These are phyloP conservation scores for Termitomyces sp. DNA, from an alignment of 768 basidiomycete genomes.

Conservation along the genomic window DNA sequence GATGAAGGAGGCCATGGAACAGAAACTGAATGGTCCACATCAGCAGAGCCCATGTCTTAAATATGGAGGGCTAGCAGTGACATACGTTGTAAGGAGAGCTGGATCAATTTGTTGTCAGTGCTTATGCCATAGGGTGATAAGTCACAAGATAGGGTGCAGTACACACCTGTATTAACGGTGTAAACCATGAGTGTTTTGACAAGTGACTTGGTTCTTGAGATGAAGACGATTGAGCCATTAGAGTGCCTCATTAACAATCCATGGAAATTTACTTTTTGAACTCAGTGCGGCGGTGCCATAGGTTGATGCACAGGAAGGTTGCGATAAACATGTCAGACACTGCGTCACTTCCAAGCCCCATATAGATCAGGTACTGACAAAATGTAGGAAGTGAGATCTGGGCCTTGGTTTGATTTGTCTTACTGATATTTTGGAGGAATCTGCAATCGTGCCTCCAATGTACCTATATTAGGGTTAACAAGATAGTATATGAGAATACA, in stretches of 20 bases:
- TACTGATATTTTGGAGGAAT: background rate
- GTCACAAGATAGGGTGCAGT: too few relatives aligned
- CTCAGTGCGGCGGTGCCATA: background rate
- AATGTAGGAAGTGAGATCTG: background rate
- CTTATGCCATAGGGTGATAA: too few relatives aligned
- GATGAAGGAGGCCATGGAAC: background rate
- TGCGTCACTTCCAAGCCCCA: background rate
- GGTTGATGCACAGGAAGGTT: background rate
- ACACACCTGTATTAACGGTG: background rate
- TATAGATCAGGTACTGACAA: background rate
- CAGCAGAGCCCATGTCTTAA: background rate
- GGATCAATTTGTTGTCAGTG: background rate
- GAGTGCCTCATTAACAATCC: background rate
- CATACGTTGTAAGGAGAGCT: conserved; percentile 1
- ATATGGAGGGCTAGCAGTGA: background rate
- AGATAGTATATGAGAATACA: background rate
- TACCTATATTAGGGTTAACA: background rate
- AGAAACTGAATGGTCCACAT: background rate
- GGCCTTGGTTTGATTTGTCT: too few relatives aligned
- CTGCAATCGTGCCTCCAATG: background rate
- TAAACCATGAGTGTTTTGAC: background rate
- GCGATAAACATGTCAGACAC: background rate
- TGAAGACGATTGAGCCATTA: too few relatives aligned
- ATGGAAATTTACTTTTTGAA: background rate
- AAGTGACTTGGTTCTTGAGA: background rate